A percentile compares a stretch with the other conserved stretches of the same genome.
These are phyloP conservation scores for Trypanosoma theileri DNA, from an alignment of 208 protist species.

Conservation along the genomic window DNA sequence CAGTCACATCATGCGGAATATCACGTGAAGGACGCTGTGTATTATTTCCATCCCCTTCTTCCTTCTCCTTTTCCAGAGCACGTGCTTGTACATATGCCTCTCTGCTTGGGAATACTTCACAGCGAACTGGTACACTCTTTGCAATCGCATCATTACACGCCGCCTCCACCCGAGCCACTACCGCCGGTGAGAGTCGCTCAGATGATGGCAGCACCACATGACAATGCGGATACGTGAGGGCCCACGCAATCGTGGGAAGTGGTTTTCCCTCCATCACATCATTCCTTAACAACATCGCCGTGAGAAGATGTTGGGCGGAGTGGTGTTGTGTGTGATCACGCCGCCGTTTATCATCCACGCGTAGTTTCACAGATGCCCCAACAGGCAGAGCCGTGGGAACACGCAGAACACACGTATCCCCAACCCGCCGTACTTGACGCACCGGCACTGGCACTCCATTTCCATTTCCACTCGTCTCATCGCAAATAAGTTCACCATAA, in stretches of 20 bases:
- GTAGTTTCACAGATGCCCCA: constrained; percentile 52
- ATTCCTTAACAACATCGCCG: constrained; percentile 56
- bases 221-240: constrained; percentile 65
- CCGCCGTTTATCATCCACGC: constrained; percentile 77
- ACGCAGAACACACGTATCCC: constrained; percentile 63
- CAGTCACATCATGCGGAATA: constrained; percentile 75
- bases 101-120: constrained; percentile 45
- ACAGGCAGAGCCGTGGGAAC: constrained; percentile 36
- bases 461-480: neutral
- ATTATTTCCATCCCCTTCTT: neutral
- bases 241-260: constrained; percentile 81
- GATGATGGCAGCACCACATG: constrained; percentile 72
- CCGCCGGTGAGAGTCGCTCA: constrained; percentile 51
- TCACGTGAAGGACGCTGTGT: constrained; percentile 35
- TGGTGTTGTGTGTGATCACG: constrained; percentile 94
- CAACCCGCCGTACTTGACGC: constrained; percentile 44
- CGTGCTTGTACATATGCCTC: constrained; percentile 44
- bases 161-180: constrained; percentile 55
- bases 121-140: constrained; percentile 40
- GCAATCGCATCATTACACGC: constrained; percentile 66
- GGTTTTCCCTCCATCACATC: constrained; percentile 27
- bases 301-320: constrained; percentile 89
- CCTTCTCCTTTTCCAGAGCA: constrained; percentile 19
- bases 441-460: constrained; percentile 21
- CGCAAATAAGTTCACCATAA: constrained; percentile 41